Evolutionary conservation across 495 filamentous ascomycete genomes (phyloP), one percentile per base, ranked within the genome.

Genomic region (Patellaria atrata): DNA sequence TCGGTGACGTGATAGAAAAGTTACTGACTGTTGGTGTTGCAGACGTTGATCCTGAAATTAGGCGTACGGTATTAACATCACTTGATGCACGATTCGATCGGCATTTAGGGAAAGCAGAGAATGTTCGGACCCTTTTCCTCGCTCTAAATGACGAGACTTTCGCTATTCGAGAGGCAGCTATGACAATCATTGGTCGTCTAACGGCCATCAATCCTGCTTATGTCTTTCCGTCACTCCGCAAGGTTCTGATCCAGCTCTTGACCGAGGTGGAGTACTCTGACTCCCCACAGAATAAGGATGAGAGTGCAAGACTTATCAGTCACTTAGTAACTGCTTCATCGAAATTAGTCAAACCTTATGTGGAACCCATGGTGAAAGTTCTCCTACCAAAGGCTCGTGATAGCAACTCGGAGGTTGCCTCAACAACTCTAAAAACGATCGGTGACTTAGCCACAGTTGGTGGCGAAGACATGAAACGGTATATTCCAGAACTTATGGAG

Each of bases 231-330:
- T 84, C 86, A 0, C 56, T 99, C 19, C 72, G 89, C 27, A 99
- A 99, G 55, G 73, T 85, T 27, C 68, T 99, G 20, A 86, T 99
- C 40, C 92, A 96, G 60, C 73, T 96, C 51, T 67, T 96, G 33
- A 96, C 86, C 13, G 85, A 94, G 47, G 72, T 99, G 22, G 83
- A 89, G 43, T 94, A 91, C 53, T 87, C 87, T n/a, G 87, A 85
- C 51, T 84, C 83, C 22, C 67, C 86, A 25, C 75, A 82, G 21
- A 87, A 83, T 53, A 94, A 94, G 47, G 87, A 96, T 59, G 85
- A 99, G 55, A 91, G 83, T 48, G 83, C 89, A 10, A 83, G 79
- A 51, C 68, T 99, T 6, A 82, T 99, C 38, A 87, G 84, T 44
- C 67, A 94, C 30, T 76, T 96, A 16, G 84, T 94, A 17, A 76